Conservation (phyloP, 176 grass and related monocot species). For the Juncus effusus region DNA sequence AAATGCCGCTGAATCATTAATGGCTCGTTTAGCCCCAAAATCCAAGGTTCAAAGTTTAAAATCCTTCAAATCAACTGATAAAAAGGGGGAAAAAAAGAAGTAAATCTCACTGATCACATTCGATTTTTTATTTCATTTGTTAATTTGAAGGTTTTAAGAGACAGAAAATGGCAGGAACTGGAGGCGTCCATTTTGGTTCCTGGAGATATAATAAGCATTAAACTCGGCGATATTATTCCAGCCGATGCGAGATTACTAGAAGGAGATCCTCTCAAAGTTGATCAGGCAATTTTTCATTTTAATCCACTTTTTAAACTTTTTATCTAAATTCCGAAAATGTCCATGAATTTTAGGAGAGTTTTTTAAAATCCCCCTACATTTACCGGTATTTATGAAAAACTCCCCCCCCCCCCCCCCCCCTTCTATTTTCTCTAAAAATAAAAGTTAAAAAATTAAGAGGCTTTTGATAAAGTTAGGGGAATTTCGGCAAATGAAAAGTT, state of each 20-base stretch:
- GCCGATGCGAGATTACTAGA: slow-evolving; percentile 64
- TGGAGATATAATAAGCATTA: slow-evolving; percentile 75
- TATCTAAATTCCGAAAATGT: not conserved
- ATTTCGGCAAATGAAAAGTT: no score
- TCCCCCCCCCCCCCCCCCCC: no score
- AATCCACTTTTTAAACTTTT: not conserved
- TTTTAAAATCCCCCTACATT: not conserved
- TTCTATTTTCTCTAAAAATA: no score
- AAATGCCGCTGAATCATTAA: slow-evolving; percentile 59
- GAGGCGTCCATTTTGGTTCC: slow-evolving; percentile 64
- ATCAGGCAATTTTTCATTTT: slow-evolving; percentile 44
- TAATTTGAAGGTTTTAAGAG: slow-evolving; percentile 49
- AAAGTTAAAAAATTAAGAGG: no score
- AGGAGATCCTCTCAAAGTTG: slow-evolving; percentile 83
- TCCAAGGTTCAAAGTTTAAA: slow-evolving; percentile 40
- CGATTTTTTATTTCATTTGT: not conserved
- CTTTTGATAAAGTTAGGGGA: not conserved
- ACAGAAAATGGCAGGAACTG: slow-evolving; percentile 63
- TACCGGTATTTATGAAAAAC: not conserved
- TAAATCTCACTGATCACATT: not conserved
- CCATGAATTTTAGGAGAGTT: no score
- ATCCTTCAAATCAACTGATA: not conserved
- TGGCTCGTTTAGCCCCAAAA: slow-evolving; percentile 58
- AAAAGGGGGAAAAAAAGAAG: no score
- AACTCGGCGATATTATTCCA: slow-evolving; percentile 74